Evolutionary conservation across 805 yeast genomes (phyloP).

Genomic region (Henningerozyma blattae): DNA sequence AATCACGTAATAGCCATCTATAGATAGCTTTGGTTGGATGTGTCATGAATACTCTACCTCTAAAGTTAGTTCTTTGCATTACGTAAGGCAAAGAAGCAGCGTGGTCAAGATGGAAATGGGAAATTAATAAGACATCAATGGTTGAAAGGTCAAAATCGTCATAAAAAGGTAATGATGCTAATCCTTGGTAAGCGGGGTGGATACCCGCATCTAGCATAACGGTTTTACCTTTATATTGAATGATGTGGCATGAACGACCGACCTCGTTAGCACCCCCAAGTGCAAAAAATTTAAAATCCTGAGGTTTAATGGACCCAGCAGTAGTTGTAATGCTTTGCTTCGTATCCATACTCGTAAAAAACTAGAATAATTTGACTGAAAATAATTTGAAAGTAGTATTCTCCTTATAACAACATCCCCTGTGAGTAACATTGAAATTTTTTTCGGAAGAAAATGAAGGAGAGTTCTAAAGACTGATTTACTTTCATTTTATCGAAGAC

Average conservation of each 20-base stretch:
- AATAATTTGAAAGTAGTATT: too few relatives aligned
- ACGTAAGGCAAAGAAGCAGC: conserved; percentile 97
- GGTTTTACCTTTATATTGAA: conserved; percentile 86
- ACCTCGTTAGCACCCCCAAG: conserved; percentile 98
- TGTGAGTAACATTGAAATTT: too few relatives aligned
- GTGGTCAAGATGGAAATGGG: conserved; percentile 96
- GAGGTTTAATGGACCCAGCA: too few relatives aligned
- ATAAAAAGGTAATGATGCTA: conserved; percentile 85
- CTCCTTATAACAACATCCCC: too few relatives aligned
- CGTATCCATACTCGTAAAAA: too few relatives aligned
- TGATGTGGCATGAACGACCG: conserved; percentile 89
- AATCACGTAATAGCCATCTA: conserved; percentile 89
- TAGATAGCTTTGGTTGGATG: conserved; percentile 98
- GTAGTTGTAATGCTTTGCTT: too few relatives aligned
- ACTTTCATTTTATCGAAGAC: too few relatives aligned
- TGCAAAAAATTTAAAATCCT: conserved; percentile 61
- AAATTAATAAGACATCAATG: conserved; percentile 74
- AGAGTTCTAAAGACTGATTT: too few relatives aligned
- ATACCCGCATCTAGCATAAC: conserved; percentile 97
- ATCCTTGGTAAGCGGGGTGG: conserved; percentile 89
- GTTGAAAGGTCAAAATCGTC: conserved; percentile 87
- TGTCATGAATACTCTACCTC: conserved; percentile 96
- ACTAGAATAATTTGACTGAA: too few relatives aligned
- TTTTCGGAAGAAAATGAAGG: too few relatives aligned
- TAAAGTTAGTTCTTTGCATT: conserved; percentile 91